These are phyloP conservation scores for Talaromyces adpressus DNA, from an alignment of 495 filamentous ascomycete species.

Conservation along the genomic window DNA sequence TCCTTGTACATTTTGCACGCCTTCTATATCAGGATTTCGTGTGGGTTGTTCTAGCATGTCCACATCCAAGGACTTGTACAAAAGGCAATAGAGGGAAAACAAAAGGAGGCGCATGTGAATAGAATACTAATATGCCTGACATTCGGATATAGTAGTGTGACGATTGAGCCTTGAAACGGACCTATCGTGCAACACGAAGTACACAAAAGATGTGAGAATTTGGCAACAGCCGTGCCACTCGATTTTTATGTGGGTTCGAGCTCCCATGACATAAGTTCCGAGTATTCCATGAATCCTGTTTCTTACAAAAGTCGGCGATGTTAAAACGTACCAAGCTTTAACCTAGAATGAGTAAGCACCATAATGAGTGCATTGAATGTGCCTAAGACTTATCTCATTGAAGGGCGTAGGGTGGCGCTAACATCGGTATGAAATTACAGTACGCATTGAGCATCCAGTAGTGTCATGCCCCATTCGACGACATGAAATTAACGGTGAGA, in stretches of 20 bases:
- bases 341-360: background rate
- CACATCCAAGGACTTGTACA: background rate
- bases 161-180: background rate
- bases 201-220: background rate
- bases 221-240: background rate
- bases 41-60: background rate
- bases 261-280: background rate
- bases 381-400: background rate
- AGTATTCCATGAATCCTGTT: background rate
- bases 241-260: background rate
- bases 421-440: background rate
- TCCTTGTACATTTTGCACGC: background rate
- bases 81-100: background rate
- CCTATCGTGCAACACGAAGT: background rate
- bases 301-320: background rate
- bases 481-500: background rate
- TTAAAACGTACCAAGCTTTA: background rate
- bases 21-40: background rate
- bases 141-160: background rate
- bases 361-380: background rate
- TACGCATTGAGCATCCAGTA: background rate
- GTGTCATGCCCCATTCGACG: background rate
- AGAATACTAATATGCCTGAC: background rate
- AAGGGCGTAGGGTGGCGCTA: background rate
- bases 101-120: background rate